phyloP scores from a whole-genome alignment of 2,329 filamentous ascomycete species.

The Verruconis gallopava region DNA sequence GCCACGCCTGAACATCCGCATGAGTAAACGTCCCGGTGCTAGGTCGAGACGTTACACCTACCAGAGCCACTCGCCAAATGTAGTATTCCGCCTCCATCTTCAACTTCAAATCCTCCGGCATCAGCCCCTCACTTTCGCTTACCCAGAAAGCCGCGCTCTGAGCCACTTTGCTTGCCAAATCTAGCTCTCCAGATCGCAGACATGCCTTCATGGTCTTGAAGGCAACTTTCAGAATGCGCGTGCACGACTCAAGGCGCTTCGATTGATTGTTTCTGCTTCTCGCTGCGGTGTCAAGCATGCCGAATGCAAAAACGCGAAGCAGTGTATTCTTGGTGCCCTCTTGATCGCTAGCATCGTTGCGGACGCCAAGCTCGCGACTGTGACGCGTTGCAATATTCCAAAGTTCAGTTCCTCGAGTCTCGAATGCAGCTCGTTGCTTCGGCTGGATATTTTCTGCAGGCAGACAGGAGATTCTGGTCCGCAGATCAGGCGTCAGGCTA shows the following conservation, averaged over 20 bases:
- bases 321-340: constrained; percentile 2
- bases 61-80: constrained; percentile 52
- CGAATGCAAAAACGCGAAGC: constrained; percentile 48
- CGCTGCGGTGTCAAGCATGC: constrained; percentile 47
- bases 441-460: background rate
- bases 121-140: constrained; percentile 15
- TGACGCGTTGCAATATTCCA: constrained; percentile 55
- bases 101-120: constrained; percentile 20
- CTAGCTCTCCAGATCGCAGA: constrained; percentile 44
- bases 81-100: constrained; percentile 49
- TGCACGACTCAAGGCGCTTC: constrained; percentile 18
- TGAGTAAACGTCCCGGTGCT: background rate
- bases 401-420: constrained; percentile 42
- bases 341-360: background rate
- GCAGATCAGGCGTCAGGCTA: background rate
- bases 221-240: constrained; percentile 52
- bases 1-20: constrained; percentile 49
- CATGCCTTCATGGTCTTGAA: constrained; percentile 53
- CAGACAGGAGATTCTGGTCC: background rate
- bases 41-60: constrained; percentile 25
- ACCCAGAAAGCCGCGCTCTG: constrained; percentile 48
- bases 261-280: constrained; percentile 19
- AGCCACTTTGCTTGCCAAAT: constrained; percentile 47
- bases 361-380: constrained; percentile 11
- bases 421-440: constrained; percentile 31